Conservation (phyloP, 2,329 filamentous ascomycete genomes). For the Grosmannia penicillata region DNA sequence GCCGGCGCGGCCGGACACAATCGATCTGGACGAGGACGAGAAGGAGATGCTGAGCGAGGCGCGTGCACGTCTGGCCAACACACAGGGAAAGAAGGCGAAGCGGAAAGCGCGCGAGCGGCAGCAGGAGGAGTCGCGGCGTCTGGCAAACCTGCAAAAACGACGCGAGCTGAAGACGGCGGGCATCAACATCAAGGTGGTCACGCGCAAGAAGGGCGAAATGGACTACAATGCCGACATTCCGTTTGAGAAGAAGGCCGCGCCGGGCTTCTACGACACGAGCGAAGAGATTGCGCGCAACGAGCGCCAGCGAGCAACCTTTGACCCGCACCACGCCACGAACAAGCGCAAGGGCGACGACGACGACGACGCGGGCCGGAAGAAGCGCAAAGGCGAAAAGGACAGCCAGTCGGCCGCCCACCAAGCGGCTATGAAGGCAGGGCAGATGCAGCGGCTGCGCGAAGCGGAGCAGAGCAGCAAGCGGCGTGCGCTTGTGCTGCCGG, state of each 20-base stretch:
- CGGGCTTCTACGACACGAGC: slow-evolving; percentile 84
- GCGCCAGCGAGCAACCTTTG: slow-evolving; percentile 67
- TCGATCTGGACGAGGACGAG: slow-evolving; percentile 96
- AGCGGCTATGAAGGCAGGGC: slow-evolving; percentile 81
- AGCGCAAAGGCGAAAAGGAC: slow-evolving; percentile 62
- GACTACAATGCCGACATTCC: slow-evolving; percentile 99
- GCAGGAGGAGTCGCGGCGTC: slow-evolving; percentile 79
- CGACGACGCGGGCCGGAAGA: slow-evolving; percentile 36
- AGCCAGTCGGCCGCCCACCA: slow-evolving; percentile 58
- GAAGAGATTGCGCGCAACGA: slow-evolving; percentile 77
- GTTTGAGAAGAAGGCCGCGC: slow-evolving; percentile 80
- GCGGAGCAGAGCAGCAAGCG: slow-evolving; percentile 95
- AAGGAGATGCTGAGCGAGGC: slow-evolving; percentile 99
- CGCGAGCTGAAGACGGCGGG: slow-evolving; percentile 93
- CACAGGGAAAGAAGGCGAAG: slow-evolving; percentile 98
- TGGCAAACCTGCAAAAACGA: slow-evolving; percentile 86
- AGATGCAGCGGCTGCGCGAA: slow-evolving; percentile 87
- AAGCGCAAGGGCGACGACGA: slow-evolving; percentile 95
- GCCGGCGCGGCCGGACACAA: slow-evolving; percentile 86
- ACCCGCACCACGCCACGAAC: slow-evolving; percentile 67
- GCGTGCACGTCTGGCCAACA: slow-evolving; percentile 88
- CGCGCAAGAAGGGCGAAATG: slow-evolving; percentile 90
- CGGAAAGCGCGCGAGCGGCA: slow-evolving; percentile 91
- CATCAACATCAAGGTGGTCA: slow-evolving; percentile 93
- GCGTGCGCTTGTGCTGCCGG: slow-evolving; percentile 64